A percentile compares a stretch with the other conserved stretches of the same genome.
These are phyloP conservation scores for Tricholoma sp. DNA, from an alignment of 768 basidiomycete species.

Conservation along the genomic window DNA sequence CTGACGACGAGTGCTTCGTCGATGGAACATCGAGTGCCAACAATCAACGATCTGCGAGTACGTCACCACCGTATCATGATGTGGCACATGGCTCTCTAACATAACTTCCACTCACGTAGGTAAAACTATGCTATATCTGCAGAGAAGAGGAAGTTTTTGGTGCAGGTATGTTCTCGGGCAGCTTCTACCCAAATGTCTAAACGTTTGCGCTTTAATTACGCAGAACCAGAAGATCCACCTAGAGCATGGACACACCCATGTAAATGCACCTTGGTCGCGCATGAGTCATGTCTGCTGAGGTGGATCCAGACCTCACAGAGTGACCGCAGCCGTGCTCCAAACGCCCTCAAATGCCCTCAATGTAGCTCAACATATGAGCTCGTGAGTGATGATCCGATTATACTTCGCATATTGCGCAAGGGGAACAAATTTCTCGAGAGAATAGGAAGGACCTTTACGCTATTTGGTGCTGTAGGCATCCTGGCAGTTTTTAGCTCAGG, in stretches of 20 bases:
- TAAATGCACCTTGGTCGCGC: slow-evolving; percentile 73
- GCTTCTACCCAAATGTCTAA: neutral
- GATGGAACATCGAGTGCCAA: slow-evolving; percentile 15
- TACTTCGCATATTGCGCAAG: slow-evolving; percentile 45
- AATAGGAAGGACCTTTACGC: slow-evolving; percentile 47
- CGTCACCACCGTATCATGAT: slow-evolving; percentile 4
- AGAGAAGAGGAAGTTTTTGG: slow-evolving; percentile 63
- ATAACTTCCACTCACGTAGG: slow-evolving; percentile 23
- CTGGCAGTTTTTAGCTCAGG: slow-evolving; percentile 57
- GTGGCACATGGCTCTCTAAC: neutral
- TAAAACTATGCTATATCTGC: slow-evolving; percentile 80
- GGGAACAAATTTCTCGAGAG: slow-evolving; percentile 47
- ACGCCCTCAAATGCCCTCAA: slow-evolving; percentile 78
- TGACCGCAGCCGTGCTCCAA: slow-evolving; percentile 45
- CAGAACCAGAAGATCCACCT: slow-evolving; percentile 44
- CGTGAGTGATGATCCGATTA: slow-evolving; percentile 54
- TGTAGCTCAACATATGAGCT: slow-evolving; percentile 64
- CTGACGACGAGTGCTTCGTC: neutral
- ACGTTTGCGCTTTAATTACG: neutral
- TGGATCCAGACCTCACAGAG: slow-evolving; percentile 75
- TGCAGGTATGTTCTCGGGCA: slow-evolving; percentile 23
- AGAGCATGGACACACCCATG: slow-evolving; percentile 76
- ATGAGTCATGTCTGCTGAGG: slow-evolving; percentile 71
- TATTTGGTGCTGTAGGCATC: slow-evolving; percentile 44
- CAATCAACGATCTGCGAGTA: slow-evolving; percentile 25